These are phyloP conservation scores for Hyaloscypha hepaticicola DNA, from an alignment of 495 filamentous ascomycete species.

Conservation along the genomic window DNA sequence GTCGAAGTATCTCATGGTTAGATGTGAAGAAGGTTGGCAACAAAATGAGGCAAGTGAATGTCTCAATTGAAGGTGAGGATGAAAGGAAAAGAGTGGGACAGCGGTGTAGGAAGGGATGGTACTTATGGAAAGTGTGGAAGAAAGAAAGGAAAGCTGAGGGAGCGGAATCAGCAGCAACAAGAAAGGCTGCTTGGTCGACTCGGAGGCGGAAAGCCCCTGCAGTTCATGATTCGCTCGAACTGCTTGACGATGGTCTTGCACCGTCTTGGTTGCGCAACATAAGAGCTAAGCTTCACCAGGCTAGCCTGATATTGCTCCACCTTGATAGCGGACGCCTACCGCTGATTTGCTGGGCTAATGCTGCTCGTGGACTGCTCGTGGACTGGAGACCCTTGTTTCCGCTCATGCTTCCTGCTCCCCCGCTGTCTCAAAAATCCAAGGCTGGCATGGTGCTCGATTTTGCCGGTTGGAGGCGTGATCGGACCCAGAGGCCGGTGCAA, in stretches of 20 bases:
- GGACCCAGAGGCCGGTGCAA: no score
- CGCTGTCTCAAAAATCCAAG: conserved; percentile 8
- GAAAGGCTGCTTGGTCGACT: conserved; percentile 17
- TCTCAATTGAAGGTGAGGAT: conserved; percentile 19
- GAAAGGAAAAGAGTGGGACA: conserved; percentile 30
- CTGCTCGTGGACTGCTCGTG: background rate
- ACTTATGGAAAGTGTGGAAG: conserved; percentile 25
- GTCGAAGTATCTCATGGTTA: conserved; percentile 30
- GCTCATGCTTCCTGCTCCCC: background rate
- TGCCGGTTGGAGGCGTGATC: background rate
- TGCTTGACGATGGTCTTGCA: conserved; percentile 2
- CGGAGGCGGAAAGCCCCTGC: conserved; percentile 5
- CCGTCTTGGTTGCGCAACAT: conserved; percentile 8
- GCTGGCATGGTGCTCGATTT: background rate
- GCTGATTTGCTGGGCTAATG: background rate
- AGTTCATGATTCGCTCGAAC: background rate
- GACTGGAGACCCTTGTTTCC: background rate
- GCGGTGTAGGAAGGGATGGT: conserved; percentile 28
- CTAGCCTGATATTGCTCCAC: background rate
- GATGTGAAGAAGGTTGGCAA: conserved; percentile 1
- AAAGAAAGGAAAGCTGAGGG: conserved; percentile 29
- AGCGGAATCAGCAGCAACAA: conserved; percentile 27
- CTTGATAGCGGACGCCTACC: background rate
- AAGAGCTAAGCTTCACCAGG: background rate
- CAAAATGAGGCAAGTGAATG: conserved; percentile 15